Percentiles rank a stretch among this genome's conserved stretches.
phyloP scores from a whole-genome alignment of 176 grass and related monocot genomes.

The Lolium perenne region DNA sequence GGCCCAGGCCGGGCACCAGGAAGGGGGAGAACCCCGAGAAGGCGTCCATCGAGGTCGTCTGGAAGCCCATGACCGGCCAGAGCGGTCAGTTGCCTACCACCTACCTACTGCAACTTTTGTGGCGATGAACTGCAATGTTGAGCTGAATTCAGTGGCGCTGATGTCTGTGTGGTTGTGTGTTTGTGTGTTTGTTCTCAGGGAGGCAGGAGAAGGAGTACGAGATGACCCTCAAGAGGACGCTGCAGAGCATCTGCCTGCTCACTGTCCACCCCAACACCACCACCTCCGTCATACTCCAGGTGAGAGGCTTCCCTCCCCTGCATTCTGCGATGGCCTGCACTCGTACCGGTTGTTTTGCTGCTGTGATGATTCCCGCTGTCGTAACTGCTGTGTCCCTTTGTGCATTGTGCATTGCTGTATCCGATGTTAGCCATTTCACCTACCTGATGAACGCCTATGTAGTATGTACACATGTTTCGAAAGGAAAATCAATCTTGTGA shows the following conservation, averaged over 20 bases:
- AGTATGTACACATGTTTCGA: background rate
- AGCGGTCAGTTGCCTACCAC: slow-evolving; percentile 48
- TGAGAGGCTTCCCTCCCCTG: background rate
- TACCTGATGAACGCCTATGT: background rate
- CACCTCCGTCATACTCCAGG: slow-evolving; percentile 84
- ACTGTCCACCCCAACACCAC: slow-evolving; percentile 91
- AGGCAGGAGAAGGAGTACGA: slow-evolving; percentile 82
- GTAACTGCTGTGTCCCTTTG: background rate
- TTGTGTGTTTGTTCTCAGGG: slow-evolving; percentile 45
- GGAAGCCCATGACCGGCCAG: slow-evolving; percentile 91
- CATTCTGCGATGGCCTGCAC: background rate
- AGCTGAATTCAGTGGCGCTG: slow-evolving; percentile 8
- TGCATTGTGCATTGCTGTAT: background rate
- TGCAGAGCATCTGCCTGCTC: slow-evolving; percentile 87
- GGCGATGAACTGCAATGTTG: background rate
- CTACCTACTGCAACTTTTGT: background rate
- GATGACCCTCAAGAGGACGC: slow-evolving; percentile 83
- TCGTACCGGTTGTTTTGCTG: background rate
- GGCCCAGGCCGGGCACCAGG: slow-evolving; percentile 80
- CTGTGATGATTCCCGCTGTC: background rate
- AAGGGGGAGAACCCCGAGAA: slow-evolving; percentile 94
- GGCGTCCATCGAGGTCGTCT: slow-evolving; percentile 85
- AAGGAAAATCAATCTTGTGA: too few species aligned
- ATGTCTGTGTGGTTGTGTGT: too few species aligned
- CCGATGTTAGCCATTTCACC: background rate